phyloP scores from a whole-genome alignment of 202 grass and related monocot species.

The Bolboschoenoplectus hybrid region DNA sequence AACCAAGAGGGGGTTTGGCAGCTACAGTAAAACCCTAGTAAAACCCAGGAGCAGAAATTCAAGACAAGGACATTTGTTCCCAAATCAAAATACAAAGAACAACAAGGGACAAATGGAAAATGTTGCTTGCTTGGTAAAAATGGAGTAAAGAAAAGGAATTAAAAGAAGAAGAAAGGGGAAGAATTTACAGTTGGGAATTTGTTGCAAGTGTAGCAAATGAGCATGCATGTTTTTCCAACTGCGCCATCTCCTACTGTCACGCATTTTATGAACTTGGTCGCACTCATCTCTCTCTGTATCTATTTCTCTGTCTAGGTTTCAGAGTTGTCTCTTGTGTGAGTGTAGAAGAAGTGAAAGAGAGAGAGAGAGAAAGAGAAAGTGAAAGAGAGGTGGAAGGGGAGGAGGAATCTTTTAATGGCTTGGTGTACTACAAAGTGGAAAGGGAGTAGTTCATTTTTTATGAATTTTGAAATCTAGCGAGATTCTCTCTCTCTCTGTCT shows the following conservation, averaged over 20 bases:
- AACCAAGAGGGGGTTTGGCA: not conserved
- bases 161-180: no score
- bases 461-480: slow-evolving; percentile 37
- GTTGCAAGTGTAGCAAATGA: slow-evolving; percentile 72
- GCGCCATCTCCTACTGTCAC: slow-evolving; percentile 72
- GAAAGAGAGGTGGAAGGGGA: not conserved
- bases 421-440: slow-evolving; percentile 27
- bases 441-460: slow-evolving; percentile 32
- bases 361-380: not conserved
- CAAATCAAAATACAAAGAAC: not conserved
- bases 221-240: slow-evolving; percentile 73
- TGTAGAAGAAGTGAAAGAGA: not conserved
- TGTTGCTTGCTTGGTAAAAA: slow-evolving; percentile 2
- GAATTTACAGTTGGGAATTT: slow-evolving; percentile 54
- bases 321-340: slow-evolving; percentile 16
- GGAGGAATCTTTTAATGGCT: slow-evolving; percentile 32
- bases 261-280: slow-evolving; percentile 70
- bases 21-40: slow-evolving; percentile 44
- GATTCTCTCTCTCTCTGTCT: slow-evolving; percentile 39
- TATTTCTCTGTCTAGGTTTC: not conserved
- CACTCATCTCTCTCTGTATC: slow-evolving; percentile 46
- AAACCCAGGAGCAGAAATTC: slow-evolving; percentile 22
- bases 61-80: not conserved
- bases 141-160: not conserved
- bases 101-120: not conserved